Evolutionary conservation across 169 alveolate species (phyloP), one percentile per base, ranked within the genome.

Genomic region (Condylostoma magnum): DNA sequence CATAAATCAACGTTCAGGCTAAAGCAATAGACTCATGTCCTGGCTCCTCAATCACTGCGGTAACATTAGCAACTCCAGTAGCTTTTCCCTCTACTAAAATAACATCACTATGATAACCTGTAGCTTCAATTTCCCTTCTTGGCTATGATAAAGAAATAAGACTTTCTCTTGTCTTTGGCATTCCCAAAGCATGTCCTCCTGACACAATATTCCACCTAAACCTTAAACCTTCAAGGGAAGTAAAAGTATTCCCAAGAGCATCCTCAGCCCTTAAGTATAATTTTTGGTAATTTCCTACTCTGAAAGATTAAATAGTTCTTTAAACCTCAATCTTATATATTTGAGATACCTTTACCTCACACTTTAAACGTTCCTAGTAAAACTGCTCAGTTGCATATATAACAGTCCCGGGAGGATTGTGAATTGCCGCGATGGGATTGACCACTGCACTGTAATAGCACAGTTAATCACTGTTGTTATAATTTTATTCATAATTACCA

Each of bases 51-150:
- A 67, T 67, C 20, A 48, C 33, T n/a, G 50, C 22, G 6, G 48
- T 48, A 25, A 67, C 30, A 36, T 48, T 67, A 3, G 76, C 60
- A 8, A 67, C 44, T 28, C 76, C 76, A 2, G 66, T 67, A 27
- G 76, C 25, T 20, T 67, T 67, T 5, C 76, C 76, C 34, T 67
- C 60, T 15, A 67, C 65, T 12, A 67, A 27, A 10, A 67, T 50
- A 18, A 47, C 22, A 10, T 67, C 76, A 33, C 76, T 67, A 15
- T 48, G 60, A 6, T 46, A 46, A 25, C 50, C 50, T 2, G 76
- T 48, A 30, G 28, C 33, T 22, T 67, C 76, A 30, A 67, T 67
- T 22, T 67, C 66, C 15, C 65, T 25, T 67, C 76, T 67, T 15
- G 36, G 30, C 33, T 44, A 48, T 33, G 56, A 33, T 28, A 36